Evolutionary conservation across 2,329 filamentous ascomycete species (phyloP), one percentile per base, ranked within the genome.

Genomic region (Emergomyces africanus): DNA sequence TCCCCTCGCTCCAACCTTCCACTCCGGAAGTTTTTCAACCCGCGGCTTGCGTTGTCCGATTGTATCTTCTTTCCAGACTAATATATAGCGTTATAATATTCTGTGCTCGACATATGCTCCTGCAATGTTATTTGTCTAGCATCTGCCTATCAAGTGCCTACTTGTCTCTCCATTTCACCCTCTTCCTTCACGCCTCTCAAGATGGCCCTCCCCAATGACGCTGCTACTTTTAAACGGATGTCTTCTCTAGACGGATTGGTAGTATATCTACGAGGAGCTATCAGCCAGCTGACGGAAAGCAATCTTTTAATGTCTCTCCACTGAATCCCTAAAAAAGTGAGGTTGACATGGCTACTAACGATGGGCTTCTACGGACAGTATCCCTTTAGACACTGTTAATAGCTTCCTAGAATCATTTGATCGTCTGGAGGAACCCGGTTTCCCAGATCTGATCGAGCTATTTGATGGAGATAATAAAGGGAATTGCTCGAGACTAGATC

Each of bases 401-500:
- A 14, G 18, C 30, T 57, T 64, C 54, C 56, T 56, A 14, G 53
- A 12, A 35, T 61, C 51, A 15, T 49, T 55, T 20, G 39, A 39
- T n/a, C 44, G 37, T 41, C 28, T 61, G 20, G 44, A 58, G 12
- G n/a, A 46, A 33, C 37, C 54, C 5, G 28, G 56, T 18, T 58
- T 62, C 30, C 39, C 61, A 25, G 57, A 58, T 3, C 25, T 64
- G 5, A 39, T 64, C 9, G 49, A 44, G 5, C 23, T 63, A 28
- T 59, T 64, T 44, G 61, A 60, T 42, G 58, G 57, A 10, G 25
- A 57, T 37, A 58, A 63, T 42, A 42, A 44, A 10, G 49, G 53
- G 15, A 50, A 58, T 44, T 60, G 60, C 46, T 59, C 37, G 25
- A 59, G 61, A 6, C 57, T 64, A 1, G 62, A 64, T 46, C 37